Percentiles rank a stretch among this genome's conserved stretches.
Conservation (phyloP, 441 rosid genomes). For the Sinapis alba region DNA sequence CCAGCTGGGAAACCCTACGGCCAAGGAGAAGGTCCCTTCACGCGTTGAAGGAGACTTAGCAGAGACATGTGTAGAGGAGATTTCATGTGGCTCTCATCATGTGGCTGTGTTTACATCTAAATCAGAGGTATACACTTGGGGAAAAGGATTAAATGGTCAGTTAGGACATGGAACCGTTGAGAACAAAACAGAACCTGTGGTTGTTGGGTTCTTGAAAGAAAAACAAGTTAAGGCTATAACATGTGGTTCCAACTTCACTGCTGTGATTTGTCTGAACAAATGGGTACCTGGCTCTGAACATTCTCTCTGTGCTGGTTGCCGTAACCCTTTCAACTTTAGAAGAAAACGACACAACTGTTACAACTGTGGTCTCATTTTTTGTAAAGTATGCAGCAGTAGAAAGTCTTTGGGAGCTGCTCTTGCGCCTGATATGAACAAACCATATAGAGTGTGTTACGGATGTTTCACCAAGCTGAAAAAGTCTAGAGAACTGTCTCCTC, state of each 20-base stretch:
- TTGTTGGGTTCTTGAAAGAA: slow-evolving; percentile 68
- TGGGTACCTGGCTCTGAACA: slow-evolving; percentile 74
- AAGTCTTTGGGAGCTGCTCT: slow-evolving; percentile 76
- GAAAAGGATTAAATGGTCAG: slow-evolving; percentile 82
- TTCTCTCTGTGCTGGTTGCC: slow-evolving; percentile 79
- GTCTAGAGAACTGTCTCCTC: slow-evolving; percentile 43
- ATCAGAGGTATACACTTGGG: slow-evolving; percentile 85
- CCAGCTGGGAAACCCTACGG: slow-evolving; percentile 68
- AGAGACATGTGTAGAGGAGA: slow-evolving; percentile 64
- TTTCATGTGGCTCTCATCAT: slow-evolving; percentile 85
- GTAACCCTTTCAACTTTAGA: slow-evolving; percentile 73
- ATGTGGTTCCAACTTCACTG: slow-evolving; percentile 80
- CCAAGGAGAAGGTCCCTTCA: slow-evolving; percentile 62
- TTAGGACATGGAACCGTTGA: slow-evolving; percentile 80
- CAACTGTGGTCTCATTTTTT: slow-evolving; percentile 68
- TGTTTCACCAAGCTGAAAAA: slow-evolving; percentile 72
- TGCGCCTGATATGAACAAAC: slow-evolving; percentile 78
- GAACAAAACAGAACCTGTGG: slow-evolving; percentile 63
- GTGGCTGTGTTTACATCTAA: slow-evolving; percentile 78
- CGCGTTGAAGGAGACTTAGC: slow-evolving; percentile 67
- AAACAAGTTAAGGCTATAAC: slow-evolving; percentile 73
- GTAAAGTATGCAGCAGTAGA: slow-evolving; percentile 75
- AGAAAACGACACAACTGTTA: slow-evolving; percentile 90
- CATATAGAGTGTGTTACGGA: slow-evolving; percentile 81
- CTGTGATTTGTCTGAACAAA: slow-evolving; percentile 77